phyloP scores from a whole-genome alignment of 1,284 basidiomycete genomes.

The Melampsora medusae region DNA sequence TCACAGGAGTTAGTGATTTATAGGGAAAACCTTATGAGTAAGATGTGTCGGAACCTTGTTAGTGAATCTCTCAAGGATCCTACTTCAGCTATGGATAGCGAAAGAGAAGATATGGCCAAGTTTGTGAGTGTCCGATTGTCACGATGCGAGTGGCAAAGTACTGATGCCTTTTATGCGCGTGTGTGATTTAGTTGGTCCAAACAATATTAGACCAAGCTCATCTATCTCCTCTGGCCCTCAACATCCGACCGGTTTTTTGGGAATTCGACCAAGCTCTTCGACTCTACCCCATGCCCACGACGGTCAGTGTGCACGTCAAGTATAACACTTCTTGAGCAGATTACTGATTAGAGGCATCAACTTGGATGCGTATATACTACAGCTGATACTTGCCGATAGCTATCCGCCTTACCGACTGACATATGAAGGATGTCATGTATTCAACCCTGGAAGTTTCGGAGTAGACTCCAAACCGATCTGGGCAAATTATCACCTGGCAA shows the following conservation, averaged over 20 bases:
- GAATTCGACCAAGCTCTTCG: slow-evolving; percentile 90
- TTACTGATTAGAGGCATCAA: too few species aligned
- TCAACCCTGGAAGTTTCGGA: slow-evolving; percentile 75
- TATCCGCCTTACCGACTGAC: slow-evolving; percentile 95
- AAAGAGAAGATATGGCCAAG: slow-evolving; percentile 50
- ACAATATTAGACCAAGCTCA: slow-evolving; percentile 80
- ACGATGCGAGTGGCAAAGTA: background rate
- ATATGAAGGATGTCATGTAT: slow-evolving; percentile 96
- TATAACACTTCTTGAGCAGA: too few species aligned
- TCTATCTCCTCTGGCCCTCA: slow-evolving; percentile 62
- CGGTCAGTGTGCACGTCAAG: slow-evolving; percentile 61
- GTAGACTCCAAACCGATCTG: slow-evolving; percentile 29
- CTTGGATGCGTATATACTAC: slow-evolving; percentile 9
- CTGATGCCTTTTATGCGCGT: background rate
- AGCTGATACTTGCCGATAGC: slow-evolving; percentile 94
- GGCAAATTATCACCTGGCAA: slow-evolving; percentile 40
- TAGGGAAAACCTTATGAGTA: slow-evolving; percentile 87
- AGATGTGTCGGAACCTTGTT: slow-evolving; percentile 87
- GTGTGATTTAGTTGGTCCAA: slow-evolving; percentile 75
- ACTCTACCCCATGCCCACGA: slow-evolving; percentile 89
- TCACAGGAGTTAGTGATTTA: slow-evolving; percentile 93
- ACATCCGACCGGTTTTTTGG: slow-evolving; percentile 80
- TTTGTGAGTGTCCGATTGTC: slow-evolving; percentile 47
- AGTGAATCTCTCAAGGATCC: slow-evolving; percentile 48
- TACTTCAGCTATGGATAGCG: slow-evolving; percentile 46